Evolutionary conservation across 2,329 filamentous ascomycete genomes (phyloP).

Genomic region (Didymella exigua): DNA sequence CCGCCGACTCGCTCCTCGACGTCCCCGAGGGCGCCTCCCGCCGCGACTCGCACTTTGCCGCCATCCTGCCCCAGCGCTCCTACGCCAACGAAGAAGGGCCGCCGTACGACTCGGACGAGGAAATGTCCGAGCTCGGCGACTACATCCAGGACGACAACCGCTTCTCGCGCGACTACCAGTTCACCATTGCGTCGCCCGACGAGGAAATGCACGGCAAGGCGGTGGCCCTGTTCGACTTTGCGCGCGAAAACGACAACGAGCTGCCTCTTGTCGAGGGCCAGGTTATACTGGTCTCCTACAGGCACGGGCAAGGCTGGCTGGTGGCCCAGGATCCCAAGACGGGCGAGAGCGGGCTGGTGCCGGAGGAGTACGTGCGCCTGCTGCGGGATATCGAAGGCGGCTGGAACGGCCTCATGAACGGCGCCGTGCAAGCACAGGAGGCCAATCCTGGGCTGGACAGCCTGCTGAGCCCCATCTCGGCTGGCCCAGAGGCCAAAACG

Average conservation of each 20-base stretch:
- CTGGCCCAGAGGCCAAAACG: constrained; percentile 47
- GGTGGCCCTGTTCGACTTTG: constrained; percentile 93
- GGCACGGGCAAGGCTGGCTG: constrained; percentile 95
- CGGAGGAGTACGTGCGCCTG: constrained; percentile 93
- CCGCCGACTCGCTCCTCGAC: constrained; percentile 42
- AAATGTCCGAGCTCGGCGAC: constrained; percentile 57
- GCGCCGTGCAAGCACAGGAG: constrained; percentile 32
- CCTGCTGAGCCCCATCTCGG: constrained; percentile 41
- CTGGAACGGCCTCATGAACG: constrained; percentile 57
- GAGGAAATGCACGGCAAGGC: constrained; percentile 98
- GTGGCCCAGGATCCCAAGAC: constrained; percentile 96
- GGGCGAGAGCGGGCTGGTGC: constrained; percentile 89
- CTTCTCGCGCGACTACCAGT: constrained; percentile 90
- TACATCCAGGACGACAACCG: constrained; percentile 69
- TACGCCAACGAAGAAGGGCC: constrained; percentile 50
- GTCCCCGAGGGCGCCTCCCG: constrained; percentile 44
- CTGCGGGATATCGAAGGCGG: constrained; percentile 93
- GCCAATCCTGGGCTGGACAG: constrained; percentile 32
- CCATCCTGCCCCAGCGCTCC: constrained; percentile 51
- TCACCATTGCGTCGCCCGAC: constrained; percentile 92
- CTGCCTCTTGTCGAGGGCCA: constrained; percentile 91
- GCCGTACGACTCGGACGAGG: constrained; percentile 54
- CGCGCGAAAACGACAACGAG: constrained; percentile 95
- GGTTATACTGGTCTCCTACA: constrained; percentile 93
- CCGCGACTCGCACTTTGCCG: constrained; percentile 62